Conservation (phyloP, 208 protist species). For the Herpetomonas samuelpessoai region DNA sequence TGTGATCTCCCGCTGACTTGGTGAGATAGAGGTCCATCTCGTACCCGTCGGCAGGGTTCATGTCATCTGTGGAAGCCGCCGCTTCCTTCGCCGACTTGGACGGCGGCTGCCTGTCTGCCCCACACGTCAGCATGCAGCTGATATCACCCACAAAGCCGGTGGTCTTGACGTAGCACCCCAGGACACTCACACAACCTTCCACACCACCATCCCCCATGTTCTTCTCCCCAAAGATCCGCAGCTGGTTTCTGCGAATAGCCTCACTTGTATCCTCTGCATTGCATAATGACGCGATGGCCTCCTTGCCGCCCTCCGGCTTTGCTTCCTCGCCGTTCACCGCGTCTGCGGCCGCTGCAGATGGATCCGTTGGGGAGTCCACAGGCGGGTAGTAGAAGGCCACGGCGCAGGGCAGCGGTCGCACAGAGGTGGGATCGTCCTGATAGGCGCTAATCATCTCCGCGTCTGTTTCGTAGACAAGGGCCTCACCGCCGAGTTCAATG, state of each 20-base stretch:
- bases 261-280: constrained; percentile 10
- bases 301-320: not conserved
- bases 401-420: constrained; percentile 56
- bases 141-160: constrained; percentile 40
- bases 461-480: constrained; percentile 32
- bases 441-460: constrained; percentile 29
- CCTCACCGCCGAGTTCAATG: constrained; percentile 20
- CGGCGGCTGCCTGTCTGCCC: not conserved
- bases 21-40: constrained; percentile 37
- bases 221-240: constrained; percentile 1
- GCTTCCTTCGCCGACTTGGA: not conserved
- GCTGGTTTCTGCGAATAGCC: not conserved
- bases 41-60: not conserved
- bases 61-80: not conserved
- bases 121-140: constrained; percentile 4
- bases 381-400: constrained; percentile 52
- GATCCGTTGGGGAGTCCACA: not conserved
- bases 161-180: constrained; percentile 42
- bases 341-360: not conserved
- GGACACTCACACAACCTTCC: constrained; percentile 38
- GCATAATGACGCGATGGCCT: not conserved
- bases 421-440: constrained; percentile 8
- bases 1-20: constrained; percentile 49
- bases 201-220: not conserved
- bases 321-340: constrained; percentile 4